Base-by-base conservation (phyloP, 495 filamentous ascomycete species). In the Penicillium paradoxum region DNA sequence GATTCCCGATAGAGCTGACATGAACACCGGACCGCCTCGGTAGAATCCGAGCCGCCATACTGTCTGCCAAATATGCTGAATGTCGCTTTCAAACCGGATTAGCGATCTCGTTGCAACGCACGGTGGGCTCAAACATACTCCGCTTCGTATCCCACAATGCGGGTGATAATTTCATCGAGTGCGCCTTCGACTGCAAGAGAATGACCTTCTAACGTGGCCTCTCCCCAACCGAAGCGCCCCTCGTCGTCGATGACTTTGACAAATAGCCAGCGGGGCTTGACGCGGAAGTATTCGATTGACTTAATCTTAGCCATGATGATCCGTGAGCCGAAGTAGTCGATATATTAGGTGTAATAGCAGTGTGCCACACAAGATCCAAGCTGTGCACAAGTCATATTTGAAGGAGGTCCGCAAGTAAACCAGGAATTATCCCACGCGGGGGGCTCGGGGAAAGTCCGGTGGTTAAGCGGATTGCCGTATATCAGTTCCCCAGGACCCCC, bases 31-130 rank as follows among this genome's bases (percentile, higher is more conserved):
- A 1, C 88, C 88, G n/a, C 88, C 88, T 22, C 88, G 80, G 68
- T 92, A 91, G 70, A 91, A 92, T 13, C 83, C 83, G 2, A 81
- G 71, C 49, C 88, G 79, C 76, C 83, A 90, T 19, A 79, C 76
- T 24, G 74, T 75, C 62, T 92, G 88, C 88, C 88, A 92, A 45
- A 91, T 83, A 53, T 89, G 82, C 60, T 92, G 88, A 52, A 92
- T 91, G 38, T 91, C 84, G 68, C 86, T 90, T 53, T 32, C 9
- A 4, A 0, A 3, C 11, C 8, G 13, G 9, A 13, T 33, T 34
- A 42, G 24, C 10, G 0, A 15, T 18, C 18, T 11, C 1, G 4
- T 6, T 22, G 24, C 13, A 45, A 43, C 25, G 22, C 37, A 24
- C n/a, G 7, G 10, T 15, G 1, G 2, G 27, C 11, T 21, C 8